These are phyloP conservation scores for Ustilago shanxiensis DNA, from an alignment of 1,284 basidiomycete genomes.

Conservation along the genomic window DNA sequence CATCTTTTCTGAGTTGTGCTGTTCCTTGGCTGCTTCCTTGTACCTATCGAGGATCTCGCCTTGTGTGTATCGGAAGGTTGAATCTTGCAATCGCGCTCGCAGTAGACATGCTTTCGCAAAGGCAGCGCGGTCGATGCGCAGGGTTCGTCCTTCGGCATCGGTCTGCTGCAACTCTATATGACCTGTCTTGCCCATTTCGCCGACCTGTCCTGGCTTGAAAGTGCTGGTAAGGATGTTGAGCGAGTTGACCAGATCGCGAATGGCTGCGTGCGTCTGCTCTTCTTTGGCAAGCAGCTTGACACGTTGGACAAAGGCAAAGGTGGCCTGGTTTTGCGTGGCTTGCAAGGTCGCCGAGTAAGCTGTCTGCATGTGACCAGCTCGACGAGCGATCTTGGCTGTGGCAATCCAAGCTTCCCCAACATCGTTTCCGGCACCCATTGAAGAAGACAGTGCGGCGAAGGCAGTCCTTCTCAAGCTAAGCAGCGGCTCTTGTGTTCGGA, in stretches of 20 bases:
- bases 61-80: slow-evolving; percentile 84
- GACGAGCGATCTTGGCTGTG: slow-evolving; percentile 93
- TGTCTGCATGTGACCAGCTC: slow-evolving; percentile 94
- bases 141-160: slow-evolving; percentile 24
- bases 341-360: slow-evolving; percentile 96
- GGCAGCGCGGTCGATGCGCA: slow-evolving; percentile 35
- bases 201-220: slow-evolving; percentile 36
- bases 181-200: slow-evolving; percentile 17
- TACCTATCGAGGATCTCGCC: slow-evolving; percentile 74
- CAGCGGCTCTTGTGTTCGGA: slow-evolving; percentile 89
- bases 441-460: slow-evolving; percentile 73
- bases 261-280: slow-evolving; percentile 86
- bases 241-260: slow-evolving; percentile 88
- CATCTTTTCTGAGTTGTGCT: slow-evolving; percentile 75
- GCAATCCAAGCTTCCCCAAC: slow-evolving; percentile 79
- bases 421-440: slow-evolving; percentile 67
- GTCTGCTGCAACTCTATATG: slow-evolving; percentile 40
- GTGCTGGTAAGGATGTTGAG: slow-evolving; percentile 71
- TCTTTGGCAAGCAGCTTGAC: slow-evolving; percentile 86
- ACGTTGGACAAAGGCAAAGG: slow-evolving; percentile 89
- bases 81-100: slow-evolving; percentile 92
- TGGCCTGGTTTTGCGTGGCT: slow-evolving; percentile 81
- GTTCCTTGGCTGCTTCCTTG: slow-evolving; percentile 70
- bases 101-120: slow-evolving; percentile 80
- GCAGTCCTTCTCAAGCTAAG: slow-evolving; percentile 90